Base-by-base conservation (phyloP, 345 rosid genomes). In the Lepidium didymum region DNA sequence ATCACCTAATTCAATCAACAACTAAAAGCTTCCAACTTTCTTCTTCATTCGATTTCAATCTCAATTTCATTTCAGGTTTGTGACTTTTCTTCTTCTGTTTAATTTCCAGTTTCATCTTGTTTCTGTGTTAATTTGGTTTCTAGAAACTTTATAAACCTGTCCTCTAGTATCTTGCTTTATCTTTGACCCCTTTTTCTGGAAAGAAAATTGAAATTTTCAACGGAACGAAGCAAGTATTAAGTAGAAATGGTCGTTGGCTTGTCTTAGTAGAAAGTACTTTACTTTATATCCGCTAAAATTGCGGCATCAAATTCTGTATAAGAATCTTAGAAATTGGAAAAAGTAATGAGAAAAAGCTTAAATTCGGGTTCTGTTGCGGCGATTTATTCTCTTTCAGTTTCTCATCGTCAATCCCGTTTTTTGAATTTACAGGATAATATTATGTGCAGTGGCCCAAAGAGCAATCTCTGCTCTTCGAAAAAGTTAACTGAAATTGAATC, bases 391-490 rank as follows among this genome's bases (percentile, higher is more conserved):
- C 27, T 35, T 10, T 34, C 35, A 21, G 19, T 68, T 35, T 47
- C 46, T 60, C 56, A 61, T 43, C 16, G 9, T 52, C 36, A 31
- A 29, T 52, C 18, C 7, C 1, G 3, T 1, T 1, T 27, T 62
- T 45, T 70, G n/a, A 56, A 62, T 62, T 9, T 9, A 27, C 98
- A 89, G 98, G 81, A 38, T 16, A 6, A 63, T 63, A 65, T 51
- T 37, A 86, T 81, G 91, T 87, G 90, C 67, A 70, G 74, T 58
- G 84, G 81, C 64, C 68, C 84, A 38, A 78, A 71, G 75, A 74
- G 74, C 74, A 60, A 75, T 29, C 40, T 76, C 61, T 58, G 62
- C 76, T 60, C 73, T 42, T 70, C 85, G 35, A 65, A 68, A 34
- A 57, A 66, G 36, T 51, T 46, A 69, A 81, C 87, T 82, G 93